These are phyloP conservation scores for Balakata baccata DNA, from an alignment of 345 rosid species.

Conservation along the genomic window DNA sequence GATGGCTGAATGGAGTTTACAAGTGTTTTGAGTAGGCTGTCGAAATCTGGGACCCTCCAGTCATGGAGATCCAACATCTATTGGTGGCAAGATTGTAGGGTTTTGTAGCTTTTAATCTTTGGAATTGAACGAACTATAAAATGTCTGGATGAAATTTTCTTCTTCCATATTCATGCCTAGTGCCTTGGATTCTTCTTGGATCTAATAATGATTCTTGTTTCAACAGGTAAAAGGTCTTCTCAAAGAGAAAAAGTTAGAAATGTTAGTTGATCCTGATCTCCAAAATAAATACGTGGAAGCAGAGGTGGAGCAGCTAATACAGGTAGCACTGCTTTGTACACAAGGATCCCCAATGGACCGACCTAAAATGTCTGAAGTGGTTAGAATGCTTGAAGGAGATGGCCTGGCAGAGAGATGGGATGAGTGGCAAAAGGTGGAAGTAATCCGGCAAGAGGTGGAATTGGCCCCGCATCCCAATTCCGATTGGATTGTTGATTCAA, in stretches of 20 bases:
- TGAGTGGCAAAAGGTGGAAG: conserved; percentile 96
- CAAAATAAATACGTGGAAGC: conserved; percentile 63
- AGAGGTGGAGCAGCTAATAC: conserved; percentile 89
- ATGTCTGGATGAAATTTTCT: too few relatives aligned
- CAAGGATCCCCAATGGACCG: conserved; percentile 91
- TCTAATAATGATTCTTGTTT: not conserved
- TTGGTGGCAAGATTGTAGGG: too few relatives aligned
- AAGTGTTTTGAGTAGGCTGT: too few relatives aligned
- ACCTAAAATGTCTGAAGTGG: conserved; percentile 97
- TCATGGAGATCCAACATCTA: too few relatives aligned
- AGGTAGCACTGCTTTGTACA: conserved; percentile 90
- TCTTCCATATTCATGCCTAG: too few relatives aligned
- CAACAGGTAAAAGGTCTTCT: conserved; percentile 86
- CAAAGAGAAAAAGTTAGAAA: conserved; percentile 88
- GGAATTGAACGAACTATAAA: too few relatives aligned
- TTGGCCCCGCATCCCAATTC: conserved; percentile 66
- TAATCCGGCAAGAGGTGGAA: conserved; percentile 77
- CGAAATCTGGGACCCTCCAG: too few relatives aligned
- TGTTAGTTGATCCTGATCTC: conserved; percentile 94
- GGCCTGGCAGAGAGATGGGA: conserved; percentile 93
- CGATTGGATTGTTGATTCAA: conserved; percentile 89
- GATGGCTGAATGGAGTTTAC: too few relatives aligned
- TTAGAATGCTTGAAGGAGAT: conserved; percentile 95
- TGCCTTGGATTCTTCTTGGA: too few relatives aligned
- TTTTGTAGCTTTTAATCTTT: too few relatives aligned